Evolutionary conservation across 768 basidiomycete species (phyloP), one percentile per base, ranked within the genome.

Genomic region (Leccinum disarticulatum): DNA sequence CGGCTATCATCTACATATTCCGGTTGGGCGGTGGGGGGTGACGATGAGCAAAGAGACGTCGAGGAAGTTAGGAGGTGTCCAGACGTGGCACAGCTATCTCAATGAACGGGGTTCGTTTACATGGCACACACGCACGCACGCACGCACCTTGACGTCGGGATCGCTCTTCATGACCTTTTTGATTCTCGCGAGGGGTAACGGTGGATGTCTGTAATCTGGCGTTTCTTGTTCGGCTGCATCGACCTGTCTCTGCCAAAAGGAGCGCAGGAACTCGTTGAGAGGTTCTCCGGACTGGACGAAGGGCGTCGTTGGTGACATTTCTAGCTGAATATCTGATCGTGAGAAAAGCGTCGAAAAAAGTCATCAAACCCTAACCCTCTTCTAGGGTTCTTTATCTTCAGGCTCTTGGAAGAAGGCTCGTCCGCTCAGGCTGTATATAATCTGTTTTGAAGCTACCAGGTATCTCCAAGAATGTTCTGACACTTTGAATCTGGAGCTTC

Each of bases 81-180:
- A 19, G 43, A 10, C 11, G n/a, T n/a, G 4, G 19, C 43, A 19
- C 43, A 46, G 43, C n/a, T 38, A 60, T 46, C 33, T 36, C 28
- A 7, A 19, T 49, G 28, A 46, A 46, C 11, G 4, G 19, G 3
- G 52, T 17, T 11, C 47, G 55, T 49, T 46, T 46, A 46, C 43
- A 46, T 46, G 41, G 38, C 41, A 43, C 41, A 43, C 41, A 43
- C n/a, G n/a, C 2, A 43, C 41, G 41, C 41, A 0, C 43, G 25
- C 1, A 70, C 85, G 69, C 71, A 96, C 94, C 84, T 95, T 95
- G 63, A 98, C 93, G 67, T 95, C 93, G 3, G 93, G 92, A 77
- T 95, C 94, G 73, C 90, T 95, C 81, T 98, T 98, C 93, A 98
- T 97, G 58, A 98, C 96, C 74, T 98, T 98, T 81, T 98, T 98